Evolutionary conservation across 441 rosid species (phyloP).

Genomic region (Isatis lusitanica): DNA sequence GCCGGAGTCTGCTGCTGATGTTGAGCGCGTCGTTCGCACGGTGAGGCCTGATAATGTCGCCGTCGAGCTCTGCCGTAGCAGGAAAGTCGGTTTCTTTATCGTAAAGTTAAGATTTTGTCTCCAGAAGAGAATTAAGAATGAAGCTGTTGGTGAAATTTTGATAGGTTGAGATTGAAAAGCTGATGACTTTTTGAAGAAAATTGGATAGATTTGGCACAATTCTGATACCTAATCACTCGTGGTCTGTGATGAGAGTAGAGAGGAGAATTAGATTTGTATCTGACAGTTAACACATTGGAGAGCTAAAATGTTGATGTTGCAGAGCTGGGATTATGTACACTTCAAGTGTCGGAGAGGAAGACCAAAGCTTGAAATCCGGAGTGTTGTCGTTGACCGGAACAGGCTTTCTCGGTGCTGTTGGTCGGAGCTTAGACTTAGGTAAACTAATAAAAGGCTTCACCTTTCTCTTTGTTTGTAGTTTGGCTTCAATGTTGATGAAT

Average conservation of each 20-base stretch:
- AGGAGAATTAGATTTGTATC: not conserved
- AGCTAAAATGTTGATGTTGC: conserved; percentile 60
- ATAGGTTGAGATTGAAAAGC: not conserved
- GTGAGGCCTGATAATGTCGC: conserved; percentile 78
- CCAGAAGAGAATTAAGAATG: not conserved
- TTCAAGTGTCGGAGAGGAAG: conserved; percentile 45
- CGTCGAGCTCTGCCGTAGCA: conserved; percentile 90
- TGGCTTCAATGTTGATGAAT: not conserved
- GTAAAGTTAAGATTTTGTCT: not conserved
- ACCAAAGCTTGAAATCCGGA: conserved; percentile 48
- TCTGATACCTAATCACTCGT: not conserved
- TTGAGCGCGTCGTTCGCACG: conserved; percentile 65
- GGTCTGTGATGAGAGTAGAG: not conserved
- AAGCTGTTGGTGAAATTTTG: not conserved
- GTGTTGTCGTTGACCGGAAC: conserved; percentile 77
- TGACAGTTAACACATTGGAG: conserved; percentile 47
- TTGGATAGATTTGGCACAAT: not conserved
- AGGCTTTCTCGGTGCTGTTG: conserved; percentile 79
- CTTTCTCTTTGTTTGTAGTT: not conserved
- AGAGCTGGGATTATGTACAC: conserved; percentile 95
- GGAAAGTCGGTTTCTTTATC: conserved; percentile 44
- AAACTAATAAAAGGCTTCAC: conserved; percentile 19
- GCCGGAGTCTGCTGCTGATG: conserved; percentile 54
- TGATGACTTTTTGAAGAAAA: not conserved
- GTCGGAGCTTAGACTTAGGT: conserved; percentile 87